Percentiles rank a stretch among this genome's conserved stretches.
These are phyloP conservation scores for Phytophthora macrochlamydospora DNA, from an alignment of 352 stramenopile genomes.

Conservation along the genomic window DNA sequence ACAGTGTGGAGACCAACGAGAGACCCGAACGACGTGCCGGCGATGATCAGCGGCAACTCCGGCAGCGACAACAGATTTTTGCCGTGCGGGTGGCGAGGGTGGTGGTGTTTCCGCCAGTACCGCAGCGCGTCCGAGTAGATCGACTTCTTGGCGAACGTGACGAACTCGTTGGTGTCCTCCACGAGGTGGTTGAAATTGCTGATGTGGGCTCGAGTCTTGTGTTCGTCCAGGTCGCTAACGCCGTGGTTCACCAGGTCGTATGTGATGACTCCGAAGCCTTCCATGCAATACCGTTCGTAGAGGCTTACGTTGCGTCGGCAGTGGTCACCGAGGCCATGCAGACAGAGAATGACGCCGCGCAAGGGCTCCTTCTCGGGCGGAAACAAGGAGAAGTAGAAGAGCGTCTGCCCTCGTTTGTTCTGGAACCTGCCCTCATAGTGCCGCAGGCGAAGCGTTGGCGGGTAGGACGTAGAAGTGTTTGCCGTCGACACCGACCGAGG, in stretches of 20 bases:
- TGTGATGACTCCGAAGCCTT: constrained; percentile 49
- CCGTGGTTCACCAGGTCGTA: constrained; percentile 59
- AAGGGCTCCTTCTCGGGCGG: constrained; percentile 25
- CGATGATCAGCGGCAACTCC: constrained; percentile 28
- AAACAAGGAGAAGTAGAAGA: constrained; percentile 55
- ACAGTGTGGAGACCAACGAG: constrained; percentile 44
- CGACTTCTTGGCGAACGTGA: constrained; percentile 41
- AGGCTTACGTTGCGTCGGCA: constrained; percentile 46
- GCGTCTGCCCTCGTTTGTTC: constrained; percentile 38
- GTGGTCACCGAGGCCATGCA: constrained; percentile 54
- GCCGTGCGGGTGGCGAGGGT: background rate
- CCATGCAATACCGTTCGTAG: constrained; percentile 48
- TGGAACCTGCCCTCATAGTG: constrained; percentile 43
- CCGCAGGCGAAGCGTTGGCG: constrained; percentile 28
- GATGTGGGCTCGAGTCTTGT: constrained; percentile 45
- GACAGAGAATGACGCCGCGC: constrained; percentile 53
- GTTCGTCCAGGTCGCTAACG: constrained; percentile 43
- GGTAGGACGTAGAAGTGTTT: background rate
- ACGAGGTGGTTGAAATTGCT: constrained; percentile 48
- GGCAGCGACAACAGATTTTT: background rate
- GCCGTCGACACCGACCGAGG: background rate
- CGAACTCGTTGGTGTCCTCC: constrained; percentile 55
- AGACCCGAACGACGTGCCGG: constrained; percentile 43
- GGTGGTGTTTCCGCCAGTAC: constrained; percentile 30
- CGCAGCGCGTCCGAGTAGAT: constrained; percentile 39